Evolutionary conservation across 2,329 filamentous ascomycete genomes (phyloP), one percentile per base, ranked within the genome.

Genomic region (Aulographum hederae): DNA sequence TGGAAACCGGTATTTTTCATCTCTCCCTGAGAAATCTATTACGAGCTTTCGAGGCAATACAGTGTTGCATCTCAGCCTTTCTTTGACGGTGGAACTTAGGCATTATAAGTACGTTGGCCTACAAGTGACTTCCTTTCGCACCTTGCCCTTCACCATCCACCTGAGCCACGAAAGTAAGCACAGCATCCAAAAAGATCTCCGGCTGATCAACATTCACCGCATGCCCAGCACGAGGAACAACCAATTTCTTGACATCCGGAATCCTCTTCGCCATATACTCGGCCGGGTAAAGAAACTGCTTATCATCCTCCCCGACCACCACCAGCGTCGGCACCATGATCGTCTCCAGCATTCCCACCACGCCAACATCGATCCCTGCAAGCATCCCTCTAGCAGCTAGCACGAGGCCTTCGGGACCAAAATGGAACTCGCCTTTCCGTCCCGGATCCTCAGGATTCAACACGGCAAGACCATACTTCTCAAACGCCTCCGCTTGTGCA

Each of bases 221-320:
- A 37, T 46, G 44, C 11, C 43, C 44, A 16, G 43, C 44, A 12
- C 39, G 30, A 5, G 39, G 37, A 6, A 45, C 39, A 20, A 44
- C 39, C 8, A 42, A 37, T 27, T 44, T 44, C 30, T 38, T 35
- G 12, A 39, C 38, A 5, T 33, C 35, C 4, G 44, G 43, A 11
- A 46, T 46, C 34, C 40, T 45, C 43, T 41, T 44, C 26, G 33
- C 37, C 44, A 47, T 46, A 29, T 46, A 47, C 25, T 44, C 43
- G 13, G 40, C 37, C 13, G 41, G 41, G 12, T 37, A 38, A 19
- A 46, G 33, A 28, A 46, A 47, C 3, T 38, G 42, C 33, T 34
- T 38, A 33, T 45, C 43, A 28, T 47, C 38, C 14, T 26, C 41
- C 5, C 43, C 43, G 11, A 47, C 40, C 6, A 46, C 39, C 3